These are phyloP conservation scores for Diatrype stigma DNA, from an alignment of 2,329 filamentous ascomycete species.

Conservation along the genomic window DNA sequence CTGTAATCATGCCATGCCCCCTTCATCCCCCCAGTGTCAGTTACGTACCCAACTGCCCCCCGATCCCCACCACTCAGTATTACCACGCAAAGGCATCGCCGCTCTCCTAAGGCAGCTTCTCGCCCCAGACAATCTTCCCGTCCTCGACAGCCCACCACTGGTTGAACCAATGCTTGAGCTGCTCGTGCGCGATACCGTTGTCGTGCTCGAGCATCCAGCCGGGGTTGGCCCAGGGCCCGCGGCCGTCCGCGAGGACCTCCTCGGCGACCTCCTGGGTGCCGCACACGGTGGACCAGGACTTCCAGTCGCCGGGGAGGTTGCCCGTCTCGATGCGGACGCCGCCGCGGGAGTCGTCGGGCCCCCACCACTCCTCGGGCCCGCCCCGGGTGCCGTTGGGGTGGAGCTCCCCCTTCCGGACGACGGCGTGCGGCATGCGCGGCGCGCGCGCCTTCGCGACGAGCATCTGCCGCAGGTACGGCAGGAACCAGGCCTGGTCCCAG, in stretches of 20 bases:
- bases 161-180: constrained; percentile 1
- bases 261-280: background rate
- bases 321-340: constrained; percentile 2
- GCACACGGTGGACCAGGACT: constrained; percentile 1
- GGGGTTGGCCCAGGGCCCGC: constrained; percentile 1
- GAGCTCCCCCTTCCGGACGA: background rate
- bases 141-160: background rate
- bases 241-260: constrained; percentile 1
- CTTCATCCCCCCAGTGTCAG: too few species aligned
- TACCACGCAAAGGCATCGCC: background rate
- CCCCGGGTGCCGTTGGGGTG: too few species aligned
- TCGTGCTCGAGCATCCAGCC: constrained; percentile 1
- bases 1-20: background rate
- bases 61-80: background rate
- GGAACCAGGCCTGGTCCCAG: constrained; percentile 4
- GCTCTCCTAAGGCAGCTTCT: background rate
- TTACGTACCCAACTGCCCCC: background rate
- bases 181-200: background rate
- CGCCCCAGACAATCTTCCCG: background rate
- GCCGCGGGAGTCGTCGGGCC: constrained; percentile 1
- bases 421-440: constrained; percentile 1
- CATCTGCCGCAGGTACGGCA: constrained; percentile 1
- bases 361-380: constrained; percentile 4
- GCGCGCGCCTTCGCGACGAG: constrained; percentile 1
- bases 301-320: constrained; percentile 1